Evolutionary conservation across 2,329 filamentous ascomycete genomes (phyloP).

Genomic region (Fusarium staphyleae): DNA sequence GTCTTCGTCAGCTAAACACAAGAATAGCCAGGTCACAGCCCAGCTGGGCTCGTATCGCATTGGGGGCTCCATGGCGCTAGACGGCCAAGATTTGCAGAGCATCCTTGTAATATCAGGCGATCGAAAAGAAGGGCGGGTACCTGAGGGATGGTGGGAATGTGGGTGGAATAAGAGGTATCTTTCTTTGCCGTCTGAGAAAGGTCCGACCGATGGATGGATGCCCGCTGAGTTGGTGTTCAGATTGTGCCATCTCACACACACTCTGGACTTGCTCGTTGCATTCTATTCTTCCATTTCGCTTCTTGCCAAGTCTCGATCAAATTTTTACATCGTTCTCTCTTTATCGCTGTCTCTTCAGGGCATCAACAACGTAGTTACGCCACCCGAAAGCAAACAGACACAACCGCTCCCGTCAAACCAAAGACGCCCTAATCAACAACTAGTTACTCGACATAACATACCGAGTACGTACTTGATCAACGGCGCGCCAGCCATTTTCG

Average conservation of each 20-base stretch:
- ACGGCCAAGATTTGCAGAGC: neutral
- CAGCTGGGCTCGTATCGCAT: conserved; percentile 27
- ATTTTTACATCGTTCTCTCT: neutral
- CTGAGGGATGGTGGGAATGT: conserved; percentile 9
- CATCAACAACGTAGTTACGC: neutral
- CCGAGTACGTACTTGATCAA: neutral
- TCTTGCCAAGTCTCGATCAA: neutral
- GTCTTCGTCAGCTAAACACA: conserved; percentile 2
- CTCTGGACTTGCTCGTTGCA: neutral
- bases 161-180: neutral
- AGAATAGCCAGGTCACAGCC: conserved; percentile 17
- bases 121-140: conserved; percentile 6
- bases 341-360: neutral
- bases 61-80: conserved; percentile 16
- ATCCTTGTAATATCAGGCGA: neutral
- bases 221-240: no score
- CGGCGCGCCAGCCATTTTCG: neutral
- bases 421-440: neutral
- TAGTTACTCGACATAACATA: no score
- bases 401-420: neutral
- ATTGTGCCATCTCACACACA: neutral
- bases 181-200: neutral
- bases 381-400: neutral
- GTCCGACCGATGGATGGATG: no score
- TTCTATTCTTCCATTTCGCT: conserved; percentile 2